These are phyloP conservation scores for Mycena epipterygia DNA, from an alignment of 768 basidiomycete genomes.

Conservation along the genomic window DNA sequence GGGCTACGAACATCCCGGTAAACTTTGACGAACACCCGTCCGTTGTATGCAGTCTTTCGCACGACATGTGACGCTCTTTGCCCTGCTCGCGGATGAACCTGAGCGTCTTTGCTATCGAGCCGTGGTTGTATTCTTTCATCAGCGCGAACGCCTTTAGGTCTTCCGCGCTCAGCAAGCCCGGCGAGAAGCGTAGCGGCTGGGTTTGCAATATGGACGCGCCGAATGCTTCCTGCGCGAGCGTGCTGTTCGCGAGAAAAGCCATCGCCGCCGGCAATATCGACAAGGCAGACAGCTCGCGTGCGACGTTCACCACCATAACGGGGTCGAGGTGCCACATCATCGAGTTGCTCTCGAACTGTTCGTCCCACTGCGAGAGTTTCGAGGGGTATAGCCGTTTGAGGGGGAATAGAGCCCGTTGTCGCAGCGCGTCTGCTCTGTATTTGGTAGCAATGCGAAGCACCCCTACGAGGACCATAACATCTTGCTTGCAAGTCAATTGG, in stretches of 20 bases:
- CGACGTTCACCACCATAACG: constrained; percentile 28
- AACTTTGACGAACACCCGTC: constrained; percentile 29
- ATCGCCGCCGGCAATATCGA: constrained; percentile 29
- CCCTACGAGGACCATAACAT: constrained; percentile 18
- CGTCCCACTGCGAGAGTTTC: constrained; percentile 32
- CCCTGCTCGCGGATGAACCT: constrained; percentile 32
- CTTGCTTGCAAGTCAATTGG: constrained; percentile 20
- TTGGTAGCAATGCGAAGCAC: constrained; percentile 35
- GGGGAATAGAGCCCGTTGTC: constrained; percentile 28
- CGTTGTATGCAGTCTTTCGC: constrained; percentile 13
- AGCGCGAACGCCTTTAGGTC: constrained; percentile 30
- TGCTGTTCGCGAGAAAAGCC: constrained; percentile 34
- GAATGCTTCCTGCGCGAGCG: constrained; percentile 32
- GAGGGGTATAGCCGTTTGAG: constrained; percentile 27
- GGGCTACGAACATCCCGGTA: constrained; percentile 23
- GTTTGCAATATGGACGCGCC: constrained; percentile 30
- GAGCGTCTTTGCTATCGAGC: constrained; percentile 23
- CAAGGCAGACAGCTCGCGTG: constrained; percentile 24
- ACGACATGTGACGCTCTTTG: constrained; percentile 24
- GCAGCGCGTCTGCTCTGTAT: constrained; percentile 31
- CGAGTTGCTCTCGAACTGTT: constrained; percentile 28
- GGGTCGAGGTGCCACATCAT: constrained; percentile 31
- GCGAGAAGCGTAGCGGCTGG: constrained; percentile 34
- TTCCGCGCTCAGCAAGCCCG: constrained; percentile 25
- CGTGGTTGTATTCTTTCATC: constrained; percentile 35